These are phyloP conservation scores for Vinca major DNA, from an alignment of 305 asterid species.

Conservation along the genomic window DNA sequence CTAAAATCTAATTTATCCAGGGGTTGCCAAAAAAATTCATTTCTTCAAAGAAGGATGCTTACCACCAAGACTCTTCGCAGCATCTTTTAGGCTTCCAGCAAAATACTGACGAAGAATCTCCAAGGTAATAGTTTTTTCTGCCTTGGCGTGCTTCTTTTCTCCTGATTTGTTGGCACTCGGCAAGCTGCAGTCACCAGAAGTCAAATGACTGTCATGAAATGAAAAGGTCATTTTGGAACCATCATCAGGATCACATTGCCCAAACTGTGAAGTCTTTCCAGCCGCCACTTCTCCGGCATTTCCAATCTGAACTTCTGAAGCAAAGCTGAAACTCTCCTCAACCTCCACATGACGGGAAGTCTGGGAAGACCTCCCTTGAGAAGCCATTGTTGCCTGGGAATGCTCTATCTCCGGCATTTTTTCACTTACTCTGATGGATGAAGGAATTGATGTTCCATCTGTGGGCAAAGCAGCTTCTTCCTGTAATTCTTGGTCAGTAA, in stretches of 20 bases:
- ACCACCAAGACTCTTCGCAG: conserved; percentile 89
- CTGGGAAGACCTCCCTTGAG: conserved; percentile 16
- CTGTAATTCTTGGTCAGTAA: conserved; percentile 61
- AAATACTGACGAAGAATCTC: conserved; percentile 78
- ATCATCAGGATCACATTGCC: conserved; percentile 24
- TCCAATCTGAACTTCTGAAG: conserved; percentile 25
- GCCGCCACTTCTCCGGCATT: conserved; percentile 17
- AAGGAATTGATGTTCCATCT: conserved; percentile 13
- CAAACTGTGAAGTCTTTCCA: conserved; percentile 20
- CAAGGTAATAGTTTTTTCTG: conserved; percentile 66
- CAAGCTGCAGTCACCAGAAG: conserved; percentile 38
- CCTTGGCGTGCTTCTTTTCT: conserved; percentile 59
- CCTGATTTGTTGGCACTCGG: conserved; percentile 27
- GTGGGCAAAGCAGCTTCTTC: conserved; percentile 33
- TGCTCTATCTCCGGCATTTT: conserved; percentile 22
- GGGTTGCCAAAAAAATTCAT: neutral
- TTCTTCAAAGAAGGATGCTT: conserved; percentile 24
- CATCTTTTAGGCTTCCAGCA: conserved; percentile 91
- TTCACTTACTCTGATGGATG: conserved; percentile 18
- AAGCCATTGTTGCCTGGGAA: conserved; percentile 14
- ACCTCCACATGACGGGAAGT: conserved; percentile 18
- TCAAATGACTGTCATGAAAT: conserved; percentile 24
- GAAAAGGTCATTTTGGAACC: conserved; percentile 27
- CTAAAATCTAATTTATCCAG: too few species aligned
- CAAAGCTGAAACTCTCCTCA: conserved; percentile 21